A percentile compares a stretch with the other conserved stretches of the same genome.
phyloP scores from a whole-genome alignment of 805 yeast species.

The Brettanomyces custersianus region DNA sequence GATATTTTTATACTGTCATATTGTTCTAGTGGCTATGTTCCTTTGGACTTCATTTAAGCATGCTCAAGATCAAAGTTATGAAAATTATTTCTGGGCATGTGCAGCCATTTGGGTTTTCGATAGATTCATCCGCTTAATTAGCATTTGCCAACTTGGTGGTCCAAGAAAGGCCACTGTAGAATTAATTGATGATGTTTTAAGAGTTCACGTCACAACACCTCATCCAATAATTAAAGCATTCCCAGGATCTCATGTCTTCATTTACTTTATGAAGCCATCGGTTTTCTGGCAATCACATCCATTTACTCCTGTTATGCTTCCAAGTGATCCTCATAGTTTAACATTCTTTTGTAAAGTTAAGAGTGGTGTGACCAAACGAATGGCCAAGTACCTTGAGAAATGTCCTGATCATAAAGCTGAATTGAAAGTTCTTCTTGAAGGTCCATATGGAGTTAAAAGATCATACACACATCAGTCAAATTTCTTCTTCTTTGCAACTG shows the following conservation, averaged over 20 bases:
- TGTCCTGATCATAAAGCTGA: constrained; percentile 18
- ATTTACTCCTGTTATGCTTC: constrained; percentile 44
- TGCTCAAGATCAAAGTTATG: constrained; percentile 28
- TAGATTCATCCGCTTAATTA: constrained; percentile 35
- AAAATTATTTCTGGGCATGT: constrained; percentile 27
- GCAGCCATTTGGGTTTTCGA: constrained; percentile 48
- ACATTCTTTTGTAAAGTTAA: constrained; percentile 41
- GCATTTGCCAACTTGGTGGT: constrained; percentile 17
- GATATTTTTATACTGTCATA: constrained; percentile 47
- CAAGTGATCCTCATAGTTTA: constrained; percentile 22
- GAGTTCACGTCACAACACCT: constrained; percentile 29
- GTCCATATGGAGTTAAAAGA: constrained; percentile 59
- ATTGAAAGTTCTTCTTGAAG: constrained; percentile 43
- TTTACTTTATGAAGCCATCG: constrained; percentile 44
- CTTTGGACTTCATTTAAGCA: constrained; percentile 54
- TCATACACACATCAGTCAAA: constrained; percentile 44
- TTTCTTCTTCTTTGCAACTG: constrained; percentile 60
- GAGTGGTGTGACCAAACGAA: constrained; percentile 45
- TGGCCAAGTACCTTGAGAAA: constrained; percentile 24
- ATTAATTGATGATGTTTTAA: constrained; percentile 36
- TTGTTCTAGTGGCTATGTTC: constrained; percentile 44
- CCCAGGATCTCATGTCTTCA: constrained; percentile 54
- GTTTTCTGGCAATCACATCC: constrained; percentile 55
- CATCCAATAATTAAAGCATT: constrained; percentile 33
- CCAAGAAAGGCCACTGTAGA: constrained; percentile 18